Percentiles rank a stretch among this genome's conserved stretches.
These are phyloP conservation scores for Candida sp. DNA, from an alignment of 1,139 yeast genomes.

Conservation along the genomic window DNA sequence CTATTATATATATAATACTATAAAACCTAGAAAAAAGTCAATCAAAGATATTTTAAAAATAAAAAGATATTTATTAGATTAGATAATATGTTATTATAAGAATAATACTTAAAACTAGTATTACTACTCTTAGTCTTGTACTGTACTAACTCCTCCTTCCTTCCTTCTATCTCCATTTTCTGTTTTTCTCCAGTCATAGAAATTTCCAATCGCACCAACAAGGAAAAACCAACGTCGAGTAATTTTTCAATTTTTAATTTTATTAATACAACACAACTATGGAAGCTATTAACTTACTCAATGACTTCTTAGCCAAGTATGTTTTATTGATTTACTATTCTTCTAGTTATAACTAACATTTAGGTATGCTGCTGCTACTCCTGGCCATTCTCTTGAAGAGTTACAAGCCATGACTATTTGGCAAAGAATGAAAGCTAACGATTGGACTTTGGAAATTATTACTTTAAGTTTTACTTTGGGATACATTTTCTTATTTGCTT, in stretches of 20 bases:
- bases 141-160: too few relatives aligned
- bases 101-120: too few relatives aligned
- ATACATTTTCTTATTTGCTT: constrained; percentile 44
- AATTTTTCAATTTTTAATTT: not conserved
- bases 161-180: too few relatives aligned
- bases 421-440: constrained; percentile 51
- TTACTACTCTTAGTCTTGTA: too few relatives aligned
- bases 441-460: constrained; percentile 73
- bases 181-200: too few relatives aligned
- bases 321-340: not conserved
- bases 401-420: constrained; percentile 45
- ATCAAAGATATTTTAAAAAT: too few relatives aligned
- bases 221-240: not conserved
- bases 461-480: constrained; percentile 49
- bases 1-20: too few relatives aligned
- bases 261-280: not conserved
- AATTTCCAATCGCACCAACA: not conserved
- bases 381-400: constrained; percentile 46
- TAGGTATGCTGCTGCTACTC: constrained; percentile 15
- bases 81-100: too few relatives aligned
- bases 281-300: not conserved
- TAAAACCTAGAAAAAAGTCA: too few relatives aligned
- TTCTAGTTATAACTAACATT: constrained; percentile 1
- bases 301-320: constrained; percentile 1
- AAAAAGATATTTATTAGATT: too few relatives aligned